Base-by-base conservation (phyloP, 306 rosid species). In the Ziziphus jujuba region DNA sequence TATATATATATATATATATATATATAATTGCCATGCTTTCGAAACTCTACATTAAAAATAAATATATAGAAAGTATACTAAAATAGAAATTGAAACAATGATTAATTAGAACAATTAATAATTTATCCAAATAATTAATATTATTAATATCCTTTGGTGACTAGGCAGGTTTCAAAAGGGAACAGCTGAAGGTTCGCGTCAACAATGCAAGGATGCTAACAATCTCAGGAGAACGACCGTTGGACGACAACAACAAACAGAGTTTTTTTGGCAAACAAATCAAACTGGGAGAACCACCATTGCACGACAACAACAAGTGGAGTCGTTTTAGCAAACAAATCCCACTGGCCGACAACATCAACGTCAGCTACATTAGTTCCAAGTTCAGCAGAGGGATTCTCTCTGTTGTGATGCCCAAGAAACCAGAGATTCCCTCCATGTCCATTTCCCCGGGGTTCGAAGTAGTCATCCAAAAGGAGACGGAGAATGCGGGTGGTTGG, bases 241-340 rank as follows among this genome's bases (percentile, higher is more conserved):
- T 67, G 33, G 69, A n/a, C n/a, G n/a, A 78, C 15, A 75, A 50
- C 23, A 11, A 69, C 0, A 76, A 45, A 73, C 79, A 85, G 89
- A 70, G 62, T 62, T 89, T 87, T 56, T 85, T 88, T 74, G 71
- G 31, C 20, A 88, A 83, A 71, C 91, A 83, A 61, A 52, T 81
- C 2, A 81, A 56, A 35, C 70, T 85, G 20, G 20, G n/a, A n/a
- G n/a, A n/a, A n/a, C n/a, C n/a, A n/a, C n/a, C n/a, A n/a, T n/a
- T n/a, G n/a, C n/a, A n/a, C n/a, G 95, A 71, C 84, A 88, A 77
- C 84, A 69, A 49, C 78, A 73, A 7, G n/a, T 81, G 87, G 89
- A 67, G 63, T 62, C 91, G 89, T 57, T 85, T 88, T 74, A 71
- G 33, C 17, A 88, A 83, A 71, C 91, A 83, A 62, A 53, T 81